Evolutionary conservation across 2,329 filamentous ascomycete species (phyloP), one percentile per base, ranked within the genome.

Genomic region (Exutisphaerella laricina): DNA sequence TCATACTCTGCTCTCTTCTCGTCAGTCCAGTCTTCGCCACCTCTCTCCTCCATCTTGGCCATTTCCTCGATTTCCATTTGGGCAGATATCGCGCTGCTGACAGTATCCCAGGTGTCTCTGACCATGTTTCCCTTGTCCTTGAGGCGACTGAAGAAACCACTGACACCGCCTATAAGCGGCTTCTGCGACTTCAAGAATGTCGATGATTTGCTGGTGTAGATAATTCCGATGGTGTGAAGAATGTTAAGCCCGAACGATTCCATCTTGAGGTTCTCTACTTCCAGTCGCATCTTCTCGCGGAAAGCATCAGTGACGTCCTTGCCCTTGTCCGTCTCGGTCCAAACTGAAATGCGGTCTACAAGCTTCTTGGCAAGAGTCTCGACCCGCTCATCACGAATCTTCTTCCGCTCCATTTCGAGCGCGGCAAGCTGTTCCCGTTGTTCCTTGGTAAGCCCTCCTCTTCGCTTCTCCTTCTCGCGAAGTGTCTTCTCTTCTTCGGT

Each of bases 51-150:
- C 68, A 90, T 75, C 65, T 90, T 88, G 41, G 88, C 89, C 92
- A 98, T 97, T 67, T 96, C 90, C 71, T 98, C 90, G 80, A 98
- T 95, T 47, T 89, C 95, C 72, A 95, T 84, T 71, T 98, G 92
- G 18, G 92, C 92, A 62, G 96, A 89, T 53, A 98, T 94, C 28
- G 92, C 92, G 39, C 87, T 94, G 51, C 82, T 88, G 62, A 98
- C 96, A 21, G 92, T 98, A 62, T 86, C 90, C 92, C 92, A 98
- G 1, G 92, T 97, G 62, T 98, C 92, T 74, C 97, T 97, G 58
- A 94, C 88, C 49, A 97, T 77, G 2, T 84, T 92, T 49, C 90
- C 90, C 79, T 97, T 97, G 67, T 98, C 92, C 71, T 92, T 94
- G 57, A 98, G 77, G 41, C 88, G 79, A 45, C 82, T 87, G 68